Base-by-base conservation (phyloP, 2,329 filamentous ascomycete species). In the Paecilomyces sp. region DNA sequence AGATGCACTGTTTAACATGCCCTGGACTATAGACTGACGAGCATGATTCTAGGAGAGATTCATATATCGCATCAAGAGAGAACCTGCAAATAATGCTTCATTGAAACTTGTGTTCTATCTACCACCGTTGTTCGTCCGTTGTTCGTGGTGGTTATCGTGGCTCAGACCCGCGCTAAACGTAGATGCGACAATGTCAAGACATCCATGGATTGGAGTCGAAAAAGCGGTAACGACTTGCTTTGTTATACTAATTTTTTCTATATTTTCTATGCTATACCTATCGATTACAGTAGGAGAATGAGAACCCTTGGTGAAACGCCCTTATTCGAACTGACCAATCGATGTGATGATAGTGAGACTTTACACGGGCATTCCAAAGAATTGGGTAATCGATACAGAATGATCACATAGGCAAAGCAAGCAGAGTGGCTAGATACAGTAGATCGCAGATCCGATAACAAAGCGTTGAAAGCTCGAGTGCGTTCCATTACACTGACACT, bases 331-430 rank as follows among this genome's bases (percentile, higher is more conserved):
- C 57, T 65, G 61, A 63, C 64, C 63, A 65, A 66, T 53, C 50
- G 50, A 53, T 41, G 36, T 13, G 5, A 41, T 41, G 36, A 62
- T 53, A 62, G 64, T 64, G 61, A 62, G 58, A 57, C 61, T 67
- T 61, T 62, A 68, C 70, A 63, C 70, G 71, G 71, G 71, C 68
- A 67, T 67, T 64, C 63, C 57, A 70, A 67, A 63, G 66, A 63
- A 70, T 59, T 65, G 70, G 68, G 69, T 71, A 71, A 66, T 69
- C 65, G 65, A 67, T 64, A 67, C 60, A 64, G 60, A 55, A 60
- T 64, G 64, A 64, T 56, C 31, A 33, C 31, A 50, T 25, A 47
- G 15, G 13, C n/a, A 56, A 54, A 54, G 57, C 41, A 47, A 47
- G 41, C 54, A 50, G 34, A 24, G 55, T 30, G 51, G 55, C 47